Conservation (phyloP, 768 basidiomycete genomes). For the Cystoderma amianthinum region DNA sequence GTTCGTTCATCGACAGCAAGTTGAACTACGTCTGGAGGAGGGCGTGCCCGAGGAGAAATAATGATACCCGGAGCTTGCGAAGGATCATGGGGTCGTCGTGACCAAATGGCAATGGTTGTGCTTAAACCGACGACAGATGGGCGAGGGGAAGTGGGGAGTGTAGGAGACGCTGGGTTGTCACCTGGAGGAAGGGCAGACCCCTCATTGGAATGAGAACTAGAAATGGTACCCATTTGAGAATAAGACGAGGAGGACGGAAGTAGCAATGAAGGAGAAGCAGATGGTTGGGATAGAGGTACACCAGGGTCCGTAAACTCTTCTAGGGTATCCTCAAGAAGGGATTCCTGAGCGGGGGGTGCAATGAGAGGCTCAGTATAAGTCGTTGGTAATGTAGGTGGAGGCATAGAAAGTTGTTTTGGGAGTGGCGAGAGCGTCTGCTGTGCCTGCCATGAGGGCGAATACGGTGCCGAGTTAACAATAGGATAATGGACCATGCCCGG, state of each 20-base stretch:
- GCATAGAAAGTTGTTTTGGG: conserved; percentile 59
- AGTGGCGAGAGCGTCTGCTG: conserved; percentile 47
- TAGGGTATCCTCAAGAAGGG: not conserved
- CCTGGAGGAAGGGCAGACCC: conserved; percentile 1
- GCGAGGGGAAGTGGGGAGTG: not conserved
- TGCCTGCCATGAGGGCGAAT: conserved; percentile 33
- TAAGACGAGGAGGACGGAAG: conserved; percentile 9
- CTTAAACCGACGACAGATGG: conserved; percentile 8
- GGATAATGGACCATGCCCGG: not conserved
- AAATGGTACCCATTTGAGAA: conserved; percentile 20
- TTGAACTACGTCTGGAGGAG: conserved; percentile 51
- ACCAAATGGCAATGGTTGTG: conserved; percentile 59
- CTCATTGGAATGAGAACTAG: conserved; percentile 5
- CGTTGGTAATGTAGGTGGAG: conserved; percentile 18
- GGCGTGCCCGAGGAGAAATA: conserved; percentile 57
- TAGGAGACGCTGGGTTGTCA: not conserved
- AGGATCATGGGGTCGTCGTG: conserved; percentile 62
- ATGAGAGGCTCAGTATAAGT: conserved; percentile 11
- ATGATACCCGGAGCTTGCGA: conserved; percentile 62
- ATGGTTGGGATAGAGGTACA: too few species aligned
- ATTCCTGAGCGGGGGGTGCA: not conserved
- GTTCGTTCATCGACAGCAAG: conserved; percentile 46
- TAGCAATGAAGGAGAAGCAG: not conserved
- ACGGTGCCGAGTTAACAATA: conserved; percentile 21
- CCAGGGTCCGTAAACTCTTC: too few species aligned